phyloP scores from a whole-genome alignment of 257 asterid species.

The Nicotiana attenuata region DNA sequence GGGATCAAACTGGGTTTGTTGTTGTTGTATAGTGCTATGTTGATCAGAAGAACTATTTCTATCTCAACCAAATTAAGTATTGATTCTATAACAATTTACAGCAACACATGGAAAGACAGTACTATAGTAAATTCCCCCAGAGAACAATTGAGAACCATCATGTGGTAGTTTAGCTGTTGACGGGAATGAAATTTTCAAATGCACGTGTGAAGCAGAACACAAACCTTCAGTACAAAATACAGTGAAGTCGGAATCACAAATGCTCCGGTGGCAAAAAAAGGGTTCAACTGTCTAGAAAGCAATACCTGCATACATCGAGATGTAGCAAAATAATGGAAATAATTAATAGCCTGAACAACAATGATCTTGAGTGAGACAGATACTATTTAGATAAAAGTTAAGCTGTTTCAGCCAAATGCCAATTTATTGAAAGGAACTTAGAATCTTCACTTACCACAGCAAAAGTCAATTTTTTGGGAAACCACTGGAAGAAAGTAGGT shows the following conservation, averaged over 20 bases:
- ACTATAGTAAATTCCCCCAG: neutral
- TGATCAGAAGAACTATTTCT: neutral
- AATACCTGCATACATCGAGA: conserved; percentile 53
- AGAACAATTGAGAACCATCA: neutral
- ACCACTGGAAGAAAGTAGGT: neutral
- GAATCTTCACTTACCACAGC: neutral
- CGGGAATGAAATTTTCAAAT: neutral
- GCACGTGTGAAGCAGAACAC: conserved; percentile 8
- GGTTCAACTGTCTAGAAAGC: conserved; percentile 60
- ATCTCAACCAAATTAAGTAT: neutral
- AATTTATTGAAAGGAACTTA: neutral
- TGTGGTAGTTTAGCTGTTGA: neutral
- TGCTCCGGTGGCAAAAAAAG: conserved; percentile 74
- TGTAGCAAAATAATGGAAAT: neutral
- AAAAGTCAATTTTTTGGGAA: neutral
- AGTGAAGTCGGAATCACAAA: conserved; percentile 76
- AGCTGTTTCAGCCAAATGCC: conserved; percentile 2
- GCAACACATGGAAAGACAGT: neutral
- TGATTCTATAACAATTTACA: neutral
- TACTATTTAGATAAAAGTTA: neutral
- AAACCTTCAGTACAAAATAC: conserved; percentile 77
- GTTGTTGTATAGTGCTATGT: neutral
- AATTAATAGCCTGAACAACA: neutral
- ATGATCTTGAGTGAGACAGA: conserved; percentile 1
- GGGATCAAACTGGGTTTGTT: too few relatives aligned